phyloP scores from a whole-genome alignment of 148 eudicot genomes.

The Diospyros kaki region DNA sequence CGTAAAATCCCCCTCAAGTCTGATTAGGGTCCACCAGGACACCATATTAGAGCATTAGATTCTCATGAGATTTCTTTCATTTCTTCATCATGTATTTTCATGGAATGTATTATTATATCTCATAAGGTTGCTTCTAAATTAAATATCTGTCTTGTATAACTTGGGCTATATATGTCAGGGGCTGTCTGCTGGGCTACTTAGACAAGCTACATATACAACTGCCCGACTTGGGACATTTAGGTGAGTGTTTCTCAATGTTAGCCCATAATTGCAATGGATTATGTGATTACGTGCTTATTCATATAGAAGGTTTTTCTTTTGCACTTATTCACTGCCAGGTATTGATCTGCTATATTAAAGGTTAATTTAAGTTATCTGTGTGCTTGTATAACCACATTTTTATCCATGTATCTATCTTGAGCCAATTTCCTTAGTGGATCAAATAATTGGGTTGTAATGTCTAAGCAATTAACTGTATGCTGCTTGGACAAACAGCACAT shows the following conservation, averaged over 20 bases:
- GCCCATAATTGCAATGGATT: neutral
- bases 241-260: constrained; percentile 30
- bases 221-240: constrained; percentile 91
- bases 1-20: neutral
- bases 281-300: neutral
- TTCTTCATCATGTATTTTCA: neutral
- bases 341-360: neutral
- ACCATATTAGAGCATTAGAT: neutral
- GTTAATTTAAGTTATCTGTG: neutral
- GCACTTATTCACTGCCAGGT: neutral
- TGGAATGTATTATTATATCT: neutral
- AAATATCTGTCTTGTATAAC: neutral
- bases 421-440: neutral
- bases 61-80: neutral
- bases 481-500: too few species aligned
- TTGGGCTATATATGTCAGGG: constrained; percentile 41
- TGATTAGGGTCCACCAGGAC: neutral
- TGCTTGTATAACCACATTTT: neutral
- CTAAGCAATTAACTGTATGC: too few species aligned
- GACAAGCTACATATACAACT: constrained; percentile 96
- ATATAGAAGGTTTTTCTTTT: neutral
- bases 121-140: too few species aligned
- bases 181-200: constrained; percentile 82
- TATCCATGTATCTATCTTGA: neutral
- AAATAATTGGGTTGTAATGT: neutral